Percentiles rank a stretch among this genome's conserved stretches.
phyloP scores from a whole-genome alignment of 495 filamentous ascomycete species.

The Trichoderma parareesei region DNA sequence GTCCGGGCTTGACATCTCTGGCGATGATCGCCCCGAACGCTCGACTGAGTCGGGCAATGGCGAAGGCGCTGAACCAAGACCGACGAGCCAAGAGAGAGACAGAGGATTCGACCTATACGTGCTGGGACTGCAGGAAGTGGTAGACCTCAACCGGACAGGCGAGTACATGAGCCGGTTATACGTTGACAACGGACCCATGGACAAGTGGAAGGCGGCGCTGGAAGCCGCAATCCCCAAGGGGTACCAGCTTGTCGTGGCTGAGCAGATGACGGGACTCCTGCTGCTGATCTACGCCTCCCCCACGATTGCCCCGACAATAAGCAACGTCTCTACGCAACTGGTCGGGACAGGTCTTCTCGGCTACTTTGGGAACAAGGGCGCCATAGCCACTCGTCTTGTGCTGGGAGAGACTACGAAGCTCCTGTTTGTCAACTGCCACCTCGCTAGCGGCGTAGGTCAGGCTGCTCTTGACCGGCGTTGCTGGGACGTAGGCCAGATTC shows the following conservation, averaged over 20 bases:
- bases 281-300: constrained; percentile 82
- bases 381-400: constrained; percentile 69
- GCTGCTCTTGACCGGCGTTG: constrained; percentile 72
- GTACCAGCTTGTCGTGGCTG: constrained; percentile 66
- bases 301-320: constrained; percentile 57
- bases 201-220: constrained; percentile 71
- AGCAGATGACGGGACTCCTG: constrained; percentile 80
- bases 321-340: constrained; percentile 64
- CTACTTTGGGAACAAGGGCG: constrained; percentile 95
- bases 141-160: constrained; percentile 65
- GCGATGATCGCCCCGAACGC: constrained; percentile 19
- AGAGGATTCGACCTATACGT: constrained; percentile 81
- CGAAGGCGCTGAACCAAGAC: constrained; percentile 28
- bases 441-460: constrained; percentile 77
- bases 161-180: constrained; percentile 55
- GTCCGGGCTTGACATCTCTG: constrained; percentile 39
- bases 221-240: constrained; percentile 63
- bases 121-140: constrained; percentile 83
- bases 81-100: constrained; percentile 26
- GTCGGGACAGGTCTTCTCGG: constrained; percentile 86
- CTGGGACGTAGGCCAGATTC: constrained; percentile 80
- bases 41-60: constrained; percentile 21
- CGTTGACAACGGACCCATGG: constrained; percentile 58
- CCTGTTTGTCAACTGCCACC: constrained; percentile 83
- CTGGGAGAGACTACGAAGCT: constrained; percentile 85